A percentile compares a stretch with the other conserved stretches of the same genome.
phyloP scores from a whole-genome alignment of 306 rosid genomes.

The Hippophae rhamnoides region DNA sequence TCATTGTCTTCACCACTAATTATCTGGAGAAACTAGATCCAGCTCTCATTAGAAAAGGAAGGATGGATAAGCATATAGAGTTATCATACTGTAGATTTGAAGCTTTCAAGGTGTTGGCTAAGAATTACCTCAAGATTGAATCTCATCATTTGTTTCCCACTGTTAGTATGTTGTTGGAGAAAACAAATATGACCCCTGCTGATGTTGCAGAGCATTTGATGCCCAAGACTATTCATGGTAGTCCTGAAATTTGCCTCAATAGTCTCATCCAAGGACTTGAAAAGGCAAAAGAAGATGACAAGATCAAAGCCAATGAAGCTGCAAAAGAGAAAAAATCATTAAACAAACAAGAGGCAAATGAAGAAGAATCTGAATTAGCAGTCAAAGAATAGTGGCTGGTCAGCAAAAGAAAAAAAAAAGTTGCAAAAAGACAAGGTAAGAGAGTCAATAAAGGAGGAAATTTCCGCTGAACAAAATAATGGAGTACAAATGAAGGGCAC shows the following conservation, averaged over 20 bases:
- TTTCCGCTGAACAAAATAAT: too few species aligned
- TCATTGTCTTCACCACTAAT: slow-evolving; percentile 76
- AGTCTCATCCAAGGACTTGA: slow-evolving; percentile 48
- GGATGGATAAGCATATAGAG: slow-evolving; percentile 84
- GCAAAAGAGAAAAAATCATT: slow-evolving; percentile 5
- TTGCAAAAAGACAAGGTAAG: neutral
- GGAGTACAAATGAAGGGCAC: too few species aligned
- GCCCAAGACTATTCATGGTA: slow-evolving; percentile 41
- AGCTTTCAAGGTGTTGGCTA: slow-evolving; percentile 56
- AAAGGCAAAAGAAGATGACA: slow-evolving; percentile 26
- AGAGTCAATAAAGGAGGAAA: too few species aligned
- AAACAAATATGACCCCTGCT: slow-evolving; percentile 50
- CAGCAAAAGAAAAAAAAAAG: neutral
- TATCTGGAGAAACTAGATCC: slow-evolving; percentile 73
- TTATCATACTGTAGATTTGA: slow-evolving; percentile 55
- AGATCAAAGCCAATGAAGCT: slow-evolving; percentile 20
- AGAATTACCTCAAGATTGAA: slow-evolving; percentile 46
- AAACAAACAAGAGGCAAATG: slow-evolving; percentile 1
- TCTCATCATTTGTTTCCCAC: slow-evolving; percentile 31
- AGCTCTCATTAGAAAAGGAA: slow-evolving; percentile 68
- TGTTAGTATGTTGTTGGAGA: slow-evolving; percentile 28
- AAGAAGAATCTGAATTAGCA: neutral
- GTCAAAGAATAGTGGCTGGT: too few species aligned
- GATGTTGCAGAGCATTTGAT: slow-evolving; percentile 85
- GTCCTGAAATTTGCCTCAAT: slow-evolving; percentile 23